Percentiles rank a stretch among this genome's conserved stretches.
Conservation (phyloP, 139 green algal species). For the Pycnococcus provasolii region DNA sequence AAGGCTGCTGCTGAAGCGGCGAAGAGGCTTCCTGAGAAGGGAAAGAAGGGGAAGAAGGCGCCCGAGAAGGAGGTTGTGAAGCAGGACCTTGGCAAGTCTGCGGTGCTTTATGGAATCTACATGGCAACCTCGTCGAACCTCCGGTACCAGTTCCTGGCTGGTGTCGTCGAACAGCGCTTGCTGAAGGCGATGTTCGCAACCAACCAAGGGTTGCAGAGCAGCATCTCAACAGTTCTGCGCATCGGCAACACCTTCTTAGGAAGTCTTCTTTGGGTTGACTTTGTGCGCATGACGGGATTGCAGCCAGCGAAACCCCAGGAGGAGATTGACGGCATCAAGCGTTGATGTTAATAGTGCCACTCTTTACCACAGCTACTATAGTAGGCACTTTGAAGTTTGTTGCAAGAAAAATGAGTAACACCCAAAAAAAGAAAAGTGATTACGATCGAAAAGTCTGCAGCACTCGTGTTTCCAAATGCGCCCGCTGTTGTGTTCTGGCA, state of each 20-base stretch:
- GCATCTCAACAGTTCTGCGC: conserved; percentile 51
- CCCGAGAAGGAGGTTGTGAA: conserved; percentile 20
- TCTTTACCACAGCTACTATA: too few relatives aligned
- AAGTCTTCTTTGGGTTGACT: conserved; percentile 88
- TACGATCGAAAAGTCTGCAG: too few relatives aligned
- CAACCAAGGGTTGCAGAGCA: conserved; percentile 51
- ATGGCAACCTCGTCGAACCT: conserved; percentile 89
- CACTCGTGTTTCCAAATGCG: too few relatives aligned
- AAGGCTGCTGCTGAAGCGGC: not conserved
- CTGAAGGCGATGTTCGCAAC: conserved; percentile 62
- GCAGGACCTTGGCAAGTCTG: conserved; percentile 69
- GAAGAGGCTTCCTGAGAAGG: not conserved
- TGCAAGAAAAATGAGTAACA: too few relatives aligned
- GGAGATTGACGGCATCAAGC: too few relatives aligned
- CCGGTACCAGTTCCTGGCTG: conserved; percentile 73
- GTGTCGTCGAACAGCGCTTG: conserved; percentile 83
- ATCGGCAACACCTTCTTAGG: conserved; percentile 81
- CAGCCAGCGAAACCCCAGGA: conserved; percentile 25
- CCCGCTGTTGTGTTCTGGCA: too few relatives aligned
- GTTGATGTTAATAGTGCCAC: too few relatives aligned
- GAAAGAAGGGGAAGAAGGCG: not conserved
- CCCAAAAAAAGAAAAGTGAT: too few relatives aligned
- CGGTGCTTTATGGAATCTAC: conserved; percentile 79
- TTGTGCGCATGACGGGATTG: conserved; percentile 58
- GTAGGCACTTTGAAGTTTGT: too few relatives aligned